Evolutionary conservation across 1,284 basidiomycete genomes (phyloP).

Genomic region (Rhodotorula sp.): DNA sequence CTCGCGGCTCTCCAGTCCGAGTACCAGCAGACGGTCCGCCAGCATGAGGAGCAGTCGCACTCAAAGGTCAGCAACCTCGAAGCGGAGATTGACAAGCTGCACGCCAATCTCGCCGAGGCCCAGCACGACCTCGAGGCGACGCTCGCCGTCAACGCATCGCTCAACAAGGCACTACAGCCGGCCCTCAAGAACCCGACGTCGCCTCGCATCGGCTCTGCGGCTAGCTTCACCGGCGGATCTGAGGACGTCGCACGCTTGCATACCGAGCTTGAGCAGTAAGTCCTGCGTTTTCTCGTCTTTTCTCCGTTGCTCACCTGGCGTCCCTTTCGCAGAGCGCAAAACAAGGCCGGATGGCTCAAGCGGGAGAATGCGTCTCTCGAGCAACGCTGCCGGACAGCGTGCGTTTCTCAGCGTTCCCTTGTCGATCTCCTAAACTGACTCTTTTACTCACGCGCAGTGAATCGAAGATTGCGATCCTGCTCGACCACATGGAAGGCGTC

Average conservation of each 20-base stretch:
- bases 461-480: conserved; percentile 36
- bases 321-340: conserved; percentile 25
- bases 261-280: conserved; percentile 29
- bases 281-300: not conserved
- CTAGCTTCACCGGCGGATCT: not conserved
- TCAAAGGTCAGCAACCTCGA: conserved; percentile 69
- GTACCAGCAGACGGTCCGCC: conserved; percentile 58
- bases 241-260: conserved; percentile 23
- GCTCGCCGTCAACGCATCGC: conserved; percentile 39
- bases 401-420: not conserved
- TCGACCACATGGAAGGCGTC: conserved; percentile 34
- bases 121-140: conserved; percentile 43
- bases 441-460: conserved; percentile 12
- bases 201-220: conserved; percentile 2
- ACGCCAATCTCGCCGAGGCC: conserved; percentile 36
- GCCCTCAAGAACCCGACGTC: conserved; percentile 36
- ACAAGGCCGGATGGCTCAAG: conserved; percentile 44
- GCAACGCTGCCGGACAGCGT: conserved; percentile 39
- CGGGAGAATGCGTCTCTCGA: conserved; percentile 44
- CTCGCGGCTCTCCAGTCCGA: conserved; percentile 76
- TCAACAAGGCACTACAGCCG: conserved; percentile 40
- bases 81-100: conserved; percentile 37
- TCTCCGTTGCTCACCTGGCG: not conserved
- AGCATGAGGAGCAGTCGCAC: conserved; percentile 47
- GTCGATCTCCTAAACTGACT: not conserved